These are phyloP conservation scores for Annulohypoxylon truncatum DNA, from an alignment of 2,329 filamentous ascomycete species.

Conservation along the genomic window DNA sequence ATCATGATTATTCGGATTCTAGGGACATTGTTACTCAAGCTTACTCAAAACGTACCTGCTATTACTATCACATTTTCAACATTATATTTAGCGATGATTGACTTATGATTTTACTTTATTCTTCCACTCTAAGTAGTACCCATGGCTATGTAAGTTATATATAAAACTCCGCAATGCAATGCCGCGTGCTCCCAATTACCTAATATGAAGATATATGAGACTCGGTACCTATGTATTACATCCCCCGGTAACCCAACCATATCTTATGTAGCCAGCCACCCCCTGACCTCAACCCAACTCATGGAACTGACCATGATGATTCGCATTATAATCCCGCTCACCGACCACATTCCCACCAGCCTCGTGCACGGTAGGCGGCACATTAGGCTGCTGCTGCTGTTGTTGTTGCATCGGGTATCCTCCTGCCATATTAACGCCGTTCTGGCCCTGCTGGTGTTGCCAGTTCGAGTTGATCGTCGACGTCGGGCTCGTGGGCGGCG, in stretches of 20 bases:
- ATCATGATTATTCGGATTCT: no score
- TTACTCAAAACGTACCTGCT: no score
- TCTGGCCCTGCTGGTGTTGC: conserved; percentile 36
- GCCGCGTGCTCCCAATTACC: neutral
- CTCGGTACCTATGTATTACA: neutral
- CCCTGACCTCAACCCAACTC: conserved; percentile 53
- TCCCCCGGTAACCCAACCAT: neutral
- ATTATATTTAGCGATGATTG: neutral
- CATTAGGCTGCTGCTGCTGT: conserved; percentile 41
- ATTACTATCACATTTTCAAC: neutral
- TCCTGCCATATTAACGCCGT: neutral
- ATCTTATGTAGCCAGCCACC: neutral
- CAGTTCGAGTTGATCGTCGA: conserved; percentile 44
- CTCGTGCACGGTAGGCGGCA: conserved; percentile 53
- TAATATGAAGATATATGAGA: conserved; percentile 7
- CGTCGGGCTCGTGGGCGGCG: conserved; percentile 45
- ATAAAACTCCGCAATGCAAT: conserved; percentile 28
- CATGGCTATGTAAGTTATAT: neutral
- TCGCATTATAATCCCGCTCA: conserved; percentile 44
- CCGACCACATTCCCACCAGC: conserved; percentile 52
- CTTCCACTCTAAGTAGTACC: neutral
- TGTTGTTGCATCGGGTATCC: conserved; percentile 38
- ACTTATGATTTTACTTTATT: neutral
- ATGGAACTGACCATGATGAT: conserved; percentile 56
- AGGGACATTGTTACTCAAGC: no score